phyloP scores from a whole-genome alignment of 2,329 filamentous ascomycete species.

The Exserohilum rostratum region DNA sequence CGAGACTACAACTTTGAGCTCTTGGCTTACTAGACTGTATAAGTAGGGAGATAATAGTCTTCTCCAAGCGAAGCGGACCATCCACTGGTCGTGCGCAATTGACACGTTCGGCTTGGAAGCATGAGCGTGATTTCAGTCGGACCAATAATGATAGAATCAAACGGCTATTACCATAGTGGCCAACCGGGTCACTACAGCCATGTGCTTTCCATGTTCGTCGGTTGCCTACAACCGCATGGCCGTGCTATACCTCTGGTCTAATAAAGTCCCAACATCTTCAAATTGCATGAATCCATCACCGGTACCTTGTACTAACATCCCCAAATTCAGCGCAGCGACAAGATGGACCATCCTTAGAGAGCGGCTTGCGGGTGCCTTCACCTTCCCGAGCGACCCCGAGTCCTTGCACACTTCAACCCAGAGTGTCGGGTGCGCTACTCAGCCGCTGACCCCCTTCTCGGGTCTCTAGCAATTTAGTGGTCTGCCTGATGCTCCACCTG shows the following conservation, averaged over 20 bases:
- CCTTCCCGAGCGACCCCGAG: background rate
- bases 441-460: background rate
- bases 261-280: too few species aligned
- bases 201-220: too few species aligned
- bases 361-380: too few species aligned
- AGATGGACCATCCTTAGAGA: too few species aligned
- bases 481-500: background rate
- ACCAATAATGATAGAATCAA: too few species aligned
- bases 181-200: too few species aligned
- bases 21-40: background rate
- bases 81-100: too few species aligned
- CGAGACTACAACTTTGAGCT: background rate
- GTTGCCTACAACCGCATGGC: too few species aligned
- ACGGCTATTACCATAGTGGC: too few species aligned
- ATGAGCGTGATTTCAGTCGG: too few species aligned
- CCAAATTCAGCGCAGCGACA: background rate
- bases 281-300: background rate
- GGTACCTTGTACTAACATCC: background rate
- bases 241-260: too few species aligned
- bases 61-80: background rate
- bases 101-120: too few species aligned
- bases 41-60: background rate
- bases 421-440: background rate
- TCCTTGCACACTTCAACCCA: background rate
- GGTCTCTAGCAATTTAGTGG: background rate